These are phyloP conservation scores for Boletus bicolor DNA, from an alignment of 768 basidiomycete species.

Conservation along the genomic window DNA sequence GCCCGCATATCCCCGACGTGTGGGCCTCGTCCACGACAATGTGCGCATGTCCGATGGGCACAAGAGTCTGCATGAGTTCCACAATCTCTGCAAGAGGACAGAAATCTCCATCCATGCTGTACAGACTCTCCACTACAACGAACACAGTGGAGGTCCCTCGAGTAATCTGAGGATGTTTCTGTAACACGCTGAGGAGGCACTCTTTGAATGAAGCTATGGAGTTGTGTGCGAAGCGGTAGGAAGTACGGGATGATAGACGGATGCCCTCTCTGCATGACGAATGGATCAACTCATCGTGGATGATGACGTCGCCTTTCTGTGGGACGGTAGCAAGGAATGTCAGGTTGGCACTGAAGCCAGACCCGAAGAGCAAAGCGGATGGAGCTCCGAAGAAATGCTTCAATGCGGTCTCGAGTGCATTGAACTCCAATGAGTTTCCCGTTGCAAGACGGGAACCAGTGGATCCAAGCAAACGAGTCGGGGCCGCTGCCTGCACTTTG, in stretches of 20 bases:
- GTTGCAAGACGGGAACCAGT: constrained; percentile 50
- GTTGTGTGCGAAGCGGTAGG: constrained; percentile 46
- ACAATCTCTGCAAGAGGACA: constrained; percentile 45
- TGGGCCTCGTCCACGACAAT: constrained; percentile 59
- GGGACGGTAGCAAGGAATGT: constrained; percentile 47
- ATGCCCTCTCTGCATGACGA: constrained; percentile 52
- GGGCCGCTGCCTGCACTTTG: constrained; percentile 18
- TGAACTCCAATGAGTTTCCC: constrained; percentile 30
- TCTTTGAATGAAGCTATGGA: constrained; percentile 34
- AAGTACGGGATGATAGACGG: constrained; percentile 32
- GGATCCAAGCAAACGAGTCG: constrained; percentile 39
- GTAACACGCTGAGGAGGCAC: constrained; percentile 26
- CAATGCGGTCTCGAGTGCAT: constrained; percentile 11
- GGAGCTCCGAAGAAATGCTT: constrained; percentile 26
- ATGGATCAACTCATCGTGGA: constrained; percentile 54
- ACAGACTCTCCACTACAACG: constrained; percentile 51
- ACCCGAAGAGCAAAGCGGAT: constrained; percentile 48
- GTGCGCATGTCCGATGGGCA: constrained; percentile 38
- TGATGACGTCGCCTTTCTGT: constrained; percentile 42
- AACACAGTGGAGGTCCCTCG: constrained; percentile 38
- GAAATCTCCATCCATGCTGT: constrained; percentile 62
- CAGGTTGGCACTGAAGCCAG: constrained; percentile 53
- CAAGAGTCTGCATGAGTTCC: constrained; percentile 33
- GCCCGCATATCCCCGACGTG: constrained; percentile 51
- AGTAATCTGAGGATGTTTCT: constrained; percentile 20